Percentiles rank a stretch among this genome's conserved stretches.
These are phyloP conservation scores for Pisolithus orientalis DNA, from an alignment of 768 basidiomycete species.

Conservation along the genomic window DNA sequence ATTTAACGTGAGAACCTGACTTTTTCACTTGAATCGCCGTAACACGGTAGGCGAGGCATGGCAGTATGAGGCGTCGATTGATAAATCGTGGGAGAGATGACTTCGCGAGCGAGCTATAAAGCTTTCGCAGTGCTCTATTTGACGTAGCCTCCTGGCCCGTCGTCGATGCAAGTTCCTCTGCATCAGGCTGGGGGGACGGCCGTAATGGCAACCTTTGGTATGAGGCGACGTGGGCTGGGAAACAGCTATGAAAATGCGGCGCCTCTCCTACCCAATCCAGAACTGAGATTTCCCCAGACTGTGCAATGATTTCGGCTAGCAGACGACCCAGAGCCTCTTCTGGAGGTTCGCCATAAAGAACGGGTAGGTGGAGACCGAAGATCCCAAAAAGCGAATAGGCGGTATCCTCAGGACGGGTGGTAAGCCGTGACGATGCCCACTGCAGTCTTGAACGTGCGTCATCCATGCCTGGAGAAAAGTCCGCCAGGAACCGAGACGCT, in stretches of 20 bases:
- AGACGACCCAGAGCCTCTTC: background rate
- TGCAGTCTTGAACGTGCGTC: conserved; percentile 1
- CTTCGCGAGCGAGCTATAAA: background rate
- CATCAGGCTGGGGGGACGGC: background rate
- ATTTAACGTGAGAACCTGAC: background rate
- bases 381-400: conserved; percentile 5
- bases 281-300: background rate
- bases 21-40: background rate
- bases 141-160: too few species aligned
- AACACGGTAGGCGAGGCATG: background rate
- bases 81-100: background rate
- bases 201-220: background rate
- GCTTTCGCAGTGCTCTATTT: background rate
- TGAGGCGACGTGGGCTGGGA: background rate
- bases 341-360: background rate
- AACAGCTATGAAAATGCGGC: background rate
- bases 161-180: background rate
- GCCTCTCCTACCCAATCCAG: background rate
- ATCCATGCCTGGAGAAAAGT: conserved; percentile 1
- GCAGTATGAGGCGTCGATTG: background rate
- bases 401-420: conserved; percentile 3
- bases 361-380: background rate
- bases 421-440: conserved; percentile 1
- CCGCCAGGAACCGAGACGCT: background rate
- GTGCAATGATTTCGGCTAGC: background rate